Percentiles rank a stretch among this genome's conserved stretches.
phyloP scores from a whole-genome alignment of 768 basidiomycete species.

The Podaxis pistillaris region DNA sequence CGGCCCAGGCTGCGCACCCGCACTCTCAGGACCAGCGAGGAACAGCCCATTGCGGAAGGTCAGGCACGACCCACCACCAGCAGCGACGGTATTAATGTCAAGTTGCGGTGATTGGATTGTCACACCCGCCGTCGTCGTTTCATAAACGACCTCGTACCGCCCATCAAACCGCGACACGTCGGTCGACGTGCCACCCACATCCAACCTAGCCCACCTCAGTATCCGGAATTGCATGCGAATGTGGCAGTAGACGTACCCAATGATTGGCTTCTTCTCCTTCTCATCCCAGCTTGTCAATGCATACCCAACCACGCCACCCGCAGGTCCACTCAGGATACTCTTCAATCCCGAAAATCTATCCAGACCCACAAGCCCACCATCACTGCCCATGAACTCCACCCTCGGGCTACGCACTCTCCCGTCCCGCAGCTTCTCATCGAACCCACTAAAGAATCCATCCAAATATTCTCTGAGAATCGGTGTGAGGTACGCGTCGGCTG shows the following conservation, averaged over 20 bases:
- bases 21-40: constrained; percentile 88
- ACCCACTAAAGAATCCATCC: constrained; percentile 88
- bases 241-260: constrained; percentile 56
- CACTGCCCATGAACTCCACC: constrained; percentile 96
- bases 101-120: constrained; percentile 91
- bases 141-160: constrained; percentile 88
- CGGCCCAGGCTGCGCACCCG: constrained; percentile 92
- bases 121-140: constrained; percentile 93
- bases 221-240: neutral
- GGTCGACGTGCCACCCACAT: constrained; percentile 94
- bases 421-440: constrained; percentile 71
- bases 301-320: constrained; percentile 95
- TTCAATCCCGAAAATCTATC: constrained; percentile 90
- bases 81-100: constrained; percentile 95
- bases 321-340: constrained; percentile 90
- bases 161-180: constrained; percentile 94
- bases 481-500: constrained; percentile 94
- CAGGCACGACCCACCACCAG: constrained; percentile 90
- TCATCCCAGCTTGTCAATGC: constrained; percentile 91
- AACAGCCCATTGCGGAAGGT: constrained; percentile 91
- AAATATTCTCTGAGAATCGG: constrained; percentile 84
- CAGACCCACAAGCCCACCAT: constrained; percentile 81
- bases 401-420: constrained; percentile 58
- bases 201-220: constrained; percentile 47
- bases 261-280: constrained; percentile 67